phyloP scores from a whole-genome alignment of 495 filamentous ascomycete species.

The Tuber melanosporum region DNA sequence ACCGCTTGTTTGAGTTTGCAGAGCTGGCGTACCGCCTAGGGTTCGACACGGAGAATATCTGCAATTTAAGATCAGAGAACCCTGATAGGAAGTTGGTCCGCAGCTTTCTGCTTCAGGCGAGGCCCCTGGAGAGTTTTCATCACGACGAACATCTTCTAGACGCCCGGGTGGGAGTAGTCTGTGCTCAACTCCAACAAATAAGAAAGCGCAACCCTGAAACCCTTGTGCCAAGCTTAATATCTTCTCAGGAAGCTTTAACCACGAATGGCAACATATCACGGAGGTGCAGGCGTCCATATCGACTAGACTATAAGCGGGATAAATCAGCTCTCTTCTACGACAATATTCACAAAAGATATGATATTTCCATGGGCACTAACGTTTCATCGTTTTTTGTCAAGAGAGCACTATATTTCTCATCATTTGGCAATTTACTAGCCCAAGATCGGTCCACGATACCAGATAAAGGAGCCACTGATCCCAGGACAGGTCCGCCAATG shows the following conservation, averaged over 20 bases:
- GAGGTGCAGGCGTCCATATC: constrained; percentile 17
- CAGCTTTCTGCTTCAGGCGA: constrained; percentile 4
- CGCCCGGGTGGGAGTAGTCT: neutral
- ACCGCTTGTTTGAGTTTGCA: constrained; percentile 12
- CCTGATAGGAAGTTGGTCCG: constrained; percentile 10
- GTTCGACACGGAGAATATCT: constrained; percentile 10
- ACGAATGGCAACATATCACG: neutral
- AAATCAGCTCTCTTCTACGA: constrained; percentile 7
- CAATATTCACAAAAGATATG: neutral
- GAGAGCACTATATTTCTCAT: constrained; percentile 12
- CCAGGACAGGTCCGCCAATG: too few species aligned
- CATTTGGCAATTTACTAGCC: constrained; percentile 11
- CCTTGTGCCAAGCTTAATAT: neutral
- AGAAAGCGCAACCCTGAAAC: neutral
- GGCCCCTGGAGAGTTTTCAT: constrained; percentile 3
- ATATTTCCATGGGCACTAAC: neutral
- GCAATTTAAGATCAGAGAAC: constrained; percentile 5
- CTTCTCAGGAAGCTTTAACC: neutral
- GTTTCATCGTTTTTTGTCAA: constrained; percentile 16
- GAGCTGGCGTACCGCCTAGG: constrained; percentile 4
- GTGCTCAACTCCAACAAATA: neutral
- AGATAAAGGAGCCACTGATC: too few species aligned
- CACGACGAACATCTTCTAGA: constrained; percentile 3
- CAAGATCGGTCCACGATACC: too few species aligned
- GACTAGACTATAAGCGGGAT: constrained; percentile 17